Percentiles rank a stretch among this genome's conserved stretches.
phyloP scores from a whole-genome alignment of 148 eudicot species.

The Chenopodium album region DNA sequence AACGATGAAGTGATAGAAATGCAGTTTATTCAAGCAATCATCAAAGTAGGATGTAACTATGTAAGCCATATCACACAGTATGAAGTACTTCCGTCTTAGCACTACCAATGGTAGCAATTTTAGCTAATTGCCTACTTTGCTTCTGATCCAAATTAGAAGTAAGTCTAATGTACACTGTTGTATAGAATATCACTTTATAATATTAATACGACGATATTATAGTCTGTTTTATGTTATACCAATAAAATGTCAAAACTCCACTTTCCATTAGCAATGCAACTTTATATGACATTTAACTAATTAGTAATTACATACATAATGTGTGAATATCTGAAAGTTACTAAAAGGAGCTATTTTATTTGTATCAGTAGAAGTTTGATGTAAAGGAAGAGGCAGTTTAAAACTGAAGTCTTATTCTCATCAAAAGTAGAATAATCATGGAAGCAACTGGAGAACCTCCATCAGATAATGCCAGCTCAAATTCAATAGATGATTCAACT shows the following conservation, averaged over 20 bases:
- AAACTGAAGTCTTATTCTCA: not conserved
- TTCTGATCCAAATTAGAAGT: not conserved
- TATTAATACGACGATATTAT: no score
- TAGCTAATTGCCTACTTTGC: not conserved
- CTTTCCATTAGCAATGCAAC: not conserved
- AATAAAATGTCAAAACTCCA: not conserved
- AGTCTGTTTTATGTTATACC: not conserved
- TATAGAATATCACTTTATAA: no score
- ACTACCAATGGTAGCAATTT: not conserved
- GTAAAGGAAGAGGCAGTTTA: not conserved
- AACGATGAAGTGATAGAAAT: no score
- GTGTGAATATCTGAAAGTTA: not conserved
- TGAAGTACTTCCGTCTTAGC: not conserved
- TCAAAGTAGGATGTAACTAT: not conserved
- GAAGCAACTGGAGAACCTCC: not conserved
- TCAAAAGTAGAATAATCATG: not conserved
- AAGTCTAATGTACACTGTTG: not conserved
- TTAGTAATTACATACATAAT: no score
- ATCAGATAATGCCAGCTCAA: not conserved
- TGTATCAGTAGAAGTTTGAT: not conserved
- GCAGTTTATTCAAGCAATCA: not conserved
- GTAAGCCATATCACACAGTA: not conserved
- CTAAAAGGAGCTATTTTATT: not conserved
- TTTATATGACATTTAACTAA: not conserved
- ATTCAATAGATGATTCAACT: conserved; percentile 4